A percentile compares a stretch with the other conserved stretches of the same genome.
Conservation (phyloP, 2,329 filamentous ascomycete genomes). For the Colletotrichum brevisporum region DNA sequence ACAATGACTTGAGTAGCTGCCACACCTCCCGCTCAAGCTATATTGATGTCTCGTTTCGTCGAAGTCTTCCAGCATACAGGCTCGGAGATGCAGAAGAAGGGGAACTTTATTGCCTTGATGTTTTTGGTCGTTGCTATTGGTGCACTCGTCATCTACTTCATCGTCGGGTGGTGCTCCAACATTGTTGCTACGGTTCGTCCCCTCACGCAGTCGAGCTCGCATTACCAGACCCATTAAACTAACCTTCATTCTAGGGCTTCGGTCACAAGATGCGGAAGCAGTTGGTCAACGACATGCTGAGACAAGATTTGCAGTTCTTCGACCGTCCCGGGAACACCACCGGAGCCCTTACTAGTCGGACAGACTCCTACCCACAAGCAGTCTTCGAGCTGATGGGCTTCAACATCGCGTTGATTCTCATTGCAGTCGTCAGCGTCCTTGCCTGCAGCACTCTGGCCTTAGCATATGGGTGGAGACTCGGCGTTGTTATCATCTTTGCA, state of each 20-base stretch:
- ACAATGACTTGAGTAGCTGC: slow-evolving; percentile 45
- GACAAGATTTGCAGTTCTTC: slow-evolving; percentile 59
- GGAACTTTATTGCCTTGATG: slow-evolving; percentile 56
- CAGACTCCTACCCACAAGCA: slow-evolving; percentile 53
- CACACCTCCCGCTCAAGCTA: slow-evolving; percentile 58
- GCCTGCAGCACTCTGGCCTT: slow-evolving; percentile 56
- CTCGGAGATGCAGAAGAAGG: slow-evolving; percentile 42
- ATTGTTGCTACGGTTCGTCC: slow-evolving; percentile 41
- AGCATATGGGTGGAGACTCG: slow-evolving; percentile 60
- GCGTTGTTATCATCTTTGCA: slow-evolving; percentile 58
- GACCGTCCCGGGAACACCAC: slow-evolving; percentile 50
- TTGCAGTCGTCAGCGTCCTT: slow-evolving; percentile 56
- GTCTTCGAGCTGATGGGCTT: slow-evolving; percentile 61
- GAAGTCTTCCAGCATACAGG: slow-evolving; percentile 53
- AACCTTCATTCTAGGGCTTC: slow-evolving; percentile 16
- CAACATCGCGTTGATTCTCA: slow-evolving; percentile 58
- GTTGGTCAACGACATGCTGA: slow-evolving; percentile 47
- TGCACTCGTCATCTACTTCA: slow-evolving; percentile 43
- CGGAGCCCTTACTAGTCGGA: slow-evolving; percentile 50
- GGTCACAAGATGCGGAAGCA: slow-evolving; percentile 45
- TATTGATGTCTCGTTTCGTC: slow-evolving; percentile 57
- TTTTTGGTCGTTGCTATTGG: slow-evolving; percentile 48
- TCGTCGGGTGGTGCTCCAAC: slow-evolving; percentile 42
- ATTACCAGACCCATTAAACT: background rate
- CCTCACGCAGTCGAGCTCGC: background rate